Evolutionary conservation across 768 basidiomycete species (phyloP), one percentile per base, ranked within the genome.

Genomic region (Termitomyces sp.): DNA sequence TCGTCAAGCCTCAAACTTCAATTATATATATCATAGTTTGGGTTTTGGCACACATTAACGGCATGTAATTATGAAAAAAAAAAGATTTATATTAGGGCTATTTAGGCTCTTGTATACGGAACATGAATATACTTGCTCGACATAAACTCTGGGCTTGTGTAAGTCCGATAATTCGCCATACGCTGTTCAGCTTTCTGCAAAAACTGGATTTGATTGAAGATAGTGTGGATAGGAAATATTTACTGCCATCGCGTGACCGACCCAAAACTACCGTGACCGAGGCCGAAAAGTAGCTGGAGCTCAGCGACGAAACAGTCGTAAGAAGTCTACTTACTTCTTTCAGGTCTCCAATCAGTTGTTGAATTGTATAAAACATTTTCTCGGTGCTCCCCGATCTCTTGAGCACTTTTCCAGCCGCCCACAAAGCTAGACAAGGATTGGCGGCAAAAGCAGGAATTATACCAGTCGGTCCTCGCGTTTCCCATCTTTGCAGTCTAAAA

Each of bases 311-410:
- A 17, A 63, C 70, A 6, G 68, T 64, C 3, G 63, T 76, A 5
- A 25, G 66, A 72, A 63, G 79, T 78, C 51, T 56, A 68, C 51
- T 31, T 25, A 42, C 34, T 43, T 43, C 20, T n/a, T n/a, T 11
- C 14, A 42, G 15, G 14, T 42, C 15, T n/a, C 20, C 17, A 20
- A 38, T 46, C 25, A 31, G 4, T 43, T 34, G 14, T 20, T 10
- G n/a, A 37, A 34, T 17, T 38, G 43, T 43, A 32, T 53, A 78
- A 78, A 69, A 66, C 7, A 61, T 76, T 38, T 75, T 70, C 61
- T 61, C 77, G 49, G 61, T 78, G 29, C 65, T 76, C 56, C 77
- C 76, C 1, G 78, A 70, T 56, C 72, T 79, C 51, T 50, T 69
- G 2, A 60, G 66, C 38, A 73, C 72, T 9, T 68, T 77, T 63